Conservation (phyloP, 2,329 filamentous ascomycete species). For the Fusarium penzigii region DNA sequence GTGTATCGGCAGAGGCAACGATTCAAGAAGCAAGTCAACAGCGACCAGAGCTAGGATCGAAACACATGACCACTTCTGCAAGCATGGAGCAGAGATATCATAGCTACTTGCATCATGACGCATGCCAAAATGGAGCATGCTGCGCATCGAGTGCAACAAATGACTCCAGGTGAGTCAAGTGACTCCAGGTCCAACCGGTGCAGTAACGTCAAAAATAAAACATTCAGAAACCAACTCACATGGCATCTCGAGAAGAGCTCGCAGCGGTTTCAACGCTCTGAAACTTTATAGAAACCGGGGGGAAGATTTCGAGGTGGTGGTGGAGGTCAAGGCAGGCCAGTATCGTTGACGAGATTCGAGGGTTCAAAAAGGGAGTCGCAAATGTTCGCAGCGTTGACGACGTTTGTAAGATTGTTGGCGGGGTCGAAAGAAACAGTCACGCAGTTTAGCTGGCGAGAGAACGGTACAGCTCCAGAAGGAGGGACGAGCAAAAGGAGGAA, state of each 20-base stretch:
- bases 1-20: background rate
- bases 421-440: constrained; percentile 26
- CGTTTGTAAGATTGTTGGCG: constrained; percentile 22
- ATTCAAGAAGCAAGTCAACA: background rate
- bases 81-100: background rate
- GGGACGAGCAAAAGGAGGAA: background rate
- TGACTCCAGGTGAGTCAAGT: background rate
- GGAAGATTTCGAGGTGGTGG: constrained; percentile 16
- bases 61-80: background rate
- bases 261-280: constrained; percentile 26
- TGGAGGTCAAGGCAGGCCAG: constrained; percentile 8
- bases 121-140: constrained; percentile 8
- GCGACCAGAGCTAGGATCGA: background rate
- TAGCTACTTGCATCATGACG: constrained; percentile 5
- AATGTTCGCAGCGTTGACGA: constrained; percentile 19
- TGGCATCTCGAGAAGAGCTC: constrained; percentile 37
- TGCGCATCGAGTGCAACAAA: constrained; percentile 2
- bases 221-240: constrained; percentile 34
- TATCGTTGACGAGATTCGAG: constrained; percentile 10
- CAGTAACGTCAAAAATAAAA: constrained; percentile 10
- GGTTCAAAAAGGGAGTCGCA: constrained; percentile 18
- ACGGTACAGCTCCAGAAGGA: constrained; percentile 13
- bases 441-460: constrained; percentile 11
- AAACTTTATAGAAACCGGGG: constrained; percentile 15
- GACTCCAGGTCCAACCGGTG: constrained; percentile 4